These are phyloP conservation scores for Daldinia childiae DNA, from an alignment of 495 filamentous ascomycete genomes.

Conservation along the genomic window DNA sequence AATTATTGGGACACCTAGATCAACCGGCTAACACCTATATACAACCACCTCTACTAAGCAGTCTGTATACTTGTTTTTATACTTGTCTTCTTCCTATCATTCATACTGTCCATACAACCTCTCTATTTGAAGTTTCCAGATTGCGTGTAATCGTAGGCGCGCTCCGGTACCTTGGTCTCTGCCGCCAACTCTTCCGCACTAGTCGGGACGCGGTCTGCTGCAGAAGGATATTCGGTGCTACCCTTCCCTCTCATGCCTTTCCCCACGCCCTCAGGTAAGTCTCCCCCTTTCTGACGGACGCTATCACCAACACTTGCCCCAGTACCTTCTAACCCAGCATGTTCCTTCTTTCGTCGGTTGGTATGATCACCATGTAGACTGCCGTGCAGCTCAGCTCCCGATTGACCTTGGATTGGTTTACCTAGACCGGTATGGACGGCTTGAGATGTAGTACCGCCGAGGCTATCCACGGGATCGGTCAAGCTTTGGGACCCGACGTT, in stretches of 20 bases:
- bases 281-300: slow-evolving; percentile 52
- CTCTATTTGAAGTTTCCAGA: slow-evolving; percentile 19
- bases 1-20: not conserved
- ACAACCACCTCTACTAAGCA: not conserved
- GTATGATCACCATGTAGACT: slow-evolving; percentile 44
- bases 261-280: slow-evolving; percentile 50
- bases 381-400: slow-evolving; percentile 65
- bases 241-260: slow-evolving; percentile 51
- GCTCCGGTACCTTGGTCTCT: slow-evolving; percentile 45
- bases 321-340: slow-evolving; percentile 63
- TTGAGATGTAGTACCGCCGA: slow-evolving; percentile 69
- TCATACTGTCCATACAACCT: not conserved
- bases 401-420: slow-evolving; percentile 70
- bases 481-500: slow-evolving; percentile 4
- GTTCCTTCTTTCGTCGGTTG: slow-evolving; percentile 60
- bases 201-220: slow-evolving; percentile 52
- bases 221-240: slow-evolving; percentile 50
- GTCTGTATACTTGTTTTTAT: not conserved
- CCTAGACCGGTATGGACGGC: slow-evolving; percentile 70
- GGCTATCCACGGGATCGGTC: slow-evolving; percentile 59
- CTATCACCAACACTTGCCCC: slow-evolving; percentile 51
- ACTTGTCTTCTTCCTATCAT: not conserved
- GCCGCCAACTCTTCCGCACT: slow-evolving; percentile 58
- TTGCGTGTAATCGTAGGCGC: slow-evolving; percentile 35
- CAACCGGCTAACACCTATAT: too few species aligned